A percentile compares a stretch with the other conserved stretches of the same genome.
Conservation (phyloP, 2,329 filamentous ascomycete species). For the Coleophoma eucalyptorum region DNA sequence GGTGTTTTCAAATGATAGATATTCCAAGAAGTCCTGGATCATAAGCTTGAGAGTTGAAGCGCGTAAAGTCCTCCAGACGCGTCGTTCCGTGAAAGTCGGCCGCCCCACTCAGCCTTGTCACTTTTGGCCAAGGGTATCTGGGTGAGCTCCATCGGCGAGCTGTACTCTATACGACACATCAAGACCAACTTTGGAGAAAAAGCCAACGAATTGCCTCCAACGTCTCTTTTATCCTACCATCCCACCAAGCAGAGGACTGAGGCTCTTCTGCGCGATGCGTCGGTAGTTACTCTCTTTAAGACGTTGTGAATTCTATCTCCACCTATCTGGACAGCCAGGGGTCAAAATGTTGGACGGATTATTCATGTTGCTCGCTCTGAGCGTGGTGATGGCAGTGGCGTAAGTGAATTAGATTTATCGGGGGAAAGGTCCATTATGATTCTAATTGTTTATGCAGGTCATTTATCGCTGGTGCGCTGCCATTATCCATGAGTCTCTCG, state of each 20-base stretch:
- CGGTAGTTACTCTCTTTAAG: constrained; percentile 7
- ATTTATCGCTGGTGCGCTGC: constrained; percentile 87
- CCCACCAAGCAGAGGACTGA: neutral
- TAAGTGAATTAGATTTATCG: constrained; percentile 30
- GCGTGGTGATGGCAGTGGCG: constrained; percentile 55
- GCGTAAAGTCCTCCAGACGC: neutral
- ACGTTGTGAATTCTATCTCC: neutral
- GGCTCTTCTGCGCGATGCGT: constrained; percentile 13
- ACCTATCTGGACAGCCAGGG: constrained; percentile 7
- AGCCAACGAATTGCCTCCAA: neutral
- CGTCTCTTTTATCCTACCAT: neutral
- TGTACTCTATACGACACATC: neutral
- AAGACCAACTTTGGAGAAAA: neutral
- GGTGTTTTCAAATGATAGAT: neutral
- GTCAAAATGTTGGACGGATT: constrained; percentile 30
- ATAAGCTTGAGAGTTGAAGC: neutral
- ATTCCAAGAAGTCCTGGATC: neutral
- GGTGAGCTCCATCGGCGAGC: too few species aligned
- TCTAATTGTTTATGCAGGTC: constrained; percentile 53
- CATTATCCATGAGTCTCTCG: constrained; percentile 83
- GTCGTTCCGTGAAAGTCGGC: neutral
- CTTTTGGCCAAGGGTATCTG: neutral
- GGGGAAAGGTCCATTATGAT: too few species aligned
- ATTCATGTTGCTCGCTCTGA: constrained; percentile 29
- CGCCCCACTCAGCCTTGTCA: neutral